A percentile compares a stretch with the other conserved stretches of the same genome.
These are phyloP conservation scores for Margaritispora aquatica DNA, from an alignment of 495 filamentous ascomycete species.

Conservation along the genomic window DNA sequence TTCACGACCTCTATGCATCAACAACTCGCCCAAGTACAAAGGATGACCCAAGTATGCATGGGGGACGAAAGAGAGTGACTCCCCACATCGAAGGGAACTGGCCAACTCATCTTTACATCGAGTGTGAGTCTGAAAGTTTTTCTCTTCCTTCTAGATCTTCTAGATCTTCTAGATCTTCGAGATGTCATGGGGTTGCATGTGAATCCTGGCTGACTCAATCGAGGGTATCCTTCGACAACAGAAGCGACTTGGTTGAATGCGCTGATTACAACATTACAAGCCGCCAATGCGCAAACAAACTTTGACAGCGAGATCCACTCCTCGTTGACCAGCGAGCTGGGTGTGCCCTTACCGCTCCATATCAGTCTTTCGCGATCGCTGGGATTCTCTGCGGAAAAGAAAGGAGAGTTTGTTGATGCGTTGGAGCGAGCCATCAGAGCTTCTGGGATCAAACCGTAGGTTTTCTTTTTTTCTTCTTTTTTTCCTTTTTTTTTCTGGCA, in stretches of 20 bases:
- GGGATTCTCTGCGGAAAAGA: slow-evolving; percentile 37
- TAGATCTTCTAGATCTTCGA: too few relatives aligned
- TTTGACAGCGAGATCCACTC: slow-evolving; percentile 36
- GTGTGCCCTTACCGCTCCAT: slow-evolving; percentile 75
- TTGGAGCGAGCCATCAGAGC: slow-evolving; percentile 27
- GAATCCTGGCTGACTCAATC: slow-evolving; percentile 16
- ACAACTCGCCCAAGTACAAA: slow-evolving; percentile 62
- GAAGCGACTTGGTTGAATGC: slow-evolving; percentile 46
- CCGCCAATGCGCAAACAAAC: slow-evolving; percentile 19
- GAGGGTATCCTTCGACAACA: slow-evolving; percentile 63
- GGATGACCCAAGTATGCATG: slow-evolving; percentile 82
- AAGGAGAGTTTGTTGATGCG: slow-evolving; percentile 14
- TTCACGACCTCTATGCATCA: slow-evolving; percentile 88
- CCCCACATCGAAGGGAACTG: slow-evolving; percentile 88
- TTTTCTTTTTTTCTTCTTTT: slow-evolving; percentile 1
- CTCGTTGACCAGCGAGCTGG: slow-evolving; percentile 70
- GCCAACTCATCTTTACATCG: slow-evolving; percentile 88
- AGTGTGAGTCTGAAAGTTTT: slow-evolving; percentile 84
- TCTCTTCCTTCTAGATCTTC: too few relatives aligned
- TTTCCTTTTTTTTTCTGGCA: too few relatives aligned
- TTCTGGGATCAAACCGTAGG: slow-evolving; percentile 41
- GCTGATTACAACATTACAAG: slow-evolving; percentile 35
- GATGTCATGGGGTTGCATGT: neutral
- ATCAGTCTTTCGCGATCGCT: slow-evolving; percentile 65
- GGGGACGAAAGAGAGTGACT: slow-evolving; percentile 69